Percentiles rank a stretch among this genome's conserved stretches.
phyloP scores from a whole-genome alignment of 2,329 filamentous ascomycete species.

The Trichoderma guizhouense region DNA sequence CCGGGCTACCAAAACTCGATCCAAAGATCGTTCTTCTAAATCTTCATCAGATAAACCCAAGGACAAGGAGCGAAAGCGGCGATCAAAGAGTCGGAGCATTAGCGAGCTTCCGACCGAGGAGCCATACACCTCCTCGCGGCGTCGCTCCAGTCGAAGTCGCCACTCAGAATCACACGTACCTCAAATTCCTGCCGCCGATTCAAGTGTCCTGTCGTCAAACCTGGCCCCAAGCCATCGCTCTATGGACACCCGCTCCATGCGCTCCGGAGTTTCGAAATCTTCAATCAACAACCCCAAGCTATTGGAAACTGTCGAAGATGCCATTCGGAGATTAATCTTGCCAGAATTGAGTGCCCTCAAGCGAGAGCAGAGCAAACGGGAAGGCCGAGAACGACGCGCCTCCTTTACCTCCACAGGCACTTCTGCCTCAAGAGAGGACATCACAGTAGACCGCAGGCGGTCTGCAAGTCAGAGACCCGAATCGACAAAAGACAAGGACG shows the following conservation, averaged over 20 bases:
- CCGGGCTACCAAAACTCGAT: slow-evolving; percentile 44
- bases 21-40: slow-evolving; percentile 38
- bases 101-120: slow-evolving; percentile 48
- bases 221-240: slow-evolving; percentile 54
- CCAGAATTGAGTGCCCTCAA: slow-evolving; percentile 91
- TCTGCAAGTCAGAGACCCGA: slow-evolving; percentile 56
- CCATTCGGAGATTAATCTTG: slow-evolving; percentile 82
- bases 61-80: slow-evolving; percentile 49
- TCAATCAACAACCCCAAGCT: slow-evolving; percentile 91
- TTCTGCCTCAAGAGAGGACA: slow-evolving; percentile 52
- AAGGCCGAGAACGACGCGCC: slow-evolving; percentile 57
- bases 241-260: slow-evolving; percentile 51
- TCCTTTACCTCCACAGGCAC: slow-evolving; percentile 59
- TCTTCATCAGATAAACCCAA: slow-evolving; percentile 41
- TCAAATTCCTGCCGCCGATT: slow-evolving; percentile 50
- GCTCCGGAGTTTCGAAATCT: slow-evolving; percentile 56
- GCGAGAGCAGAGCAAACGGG: slow-evolving; percentile 77
- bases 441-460: slow-evolving; percentile 58
- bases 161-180: slow-evolving; percentile 50
- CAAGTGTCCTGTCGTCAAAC: slow-evolving; percentile 53
- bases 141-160: slow-evolving; percentile 50
- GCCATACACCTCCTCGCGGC: slow-evolving; percentile 41
- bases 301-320: slow-evolving; percentile 88
- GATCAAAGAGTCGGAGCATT: slow-evolving; percentile 47
- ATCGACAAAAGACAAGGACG: slow-evolving; percentile 56